Evolutionary conservation across 306 rosid genomes (phyloP).

Genomic region (Spatholobus suberectus): DNA sequence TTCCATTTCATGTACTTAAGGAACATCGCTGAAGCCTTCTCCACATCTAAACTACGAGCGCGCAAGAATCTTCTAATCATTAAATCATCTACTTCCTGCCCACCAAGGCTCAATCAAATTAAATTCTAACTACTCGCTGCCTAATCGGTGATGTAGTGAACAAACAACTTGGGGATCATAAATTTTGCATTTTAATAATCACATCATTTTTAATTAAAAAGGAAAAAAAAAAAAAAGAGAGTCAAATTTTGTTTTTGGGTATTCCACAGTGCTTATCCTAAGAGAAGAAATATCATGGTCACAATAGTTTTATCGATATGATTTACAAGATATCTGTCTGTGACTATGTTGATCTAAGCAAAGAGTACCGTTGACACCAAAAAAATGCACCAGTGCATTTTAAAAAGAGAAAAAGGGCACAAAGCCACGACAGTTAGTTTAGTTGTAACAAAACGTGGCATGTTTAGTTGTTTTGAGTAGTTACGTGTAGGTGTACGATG

Average conservation of each 20-base stretch:
- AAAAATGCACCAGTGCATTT: no score
- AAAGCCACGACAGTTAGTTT: background rate
- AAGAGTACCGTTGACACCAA: slow-evolving; percentile 11
- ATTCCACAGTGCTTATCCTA: background rate
- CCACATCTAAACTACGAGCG: slow-evolving; percentile 63
- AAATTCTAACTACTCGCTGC: no score
- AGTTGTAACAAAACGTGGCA: background rate
- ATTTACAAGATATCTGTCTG: background rate
- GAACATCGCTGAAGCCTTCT: slow-evolving; percentile 59
- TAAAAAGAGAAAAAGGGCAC: background rate
- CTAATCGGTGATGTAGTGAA: background rate
- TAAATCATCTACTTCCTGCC: slow-evolving; percentile 65
- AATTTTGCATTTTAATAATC: background rate
- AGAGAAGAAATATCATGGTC: background rate
- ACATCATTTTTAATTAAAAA: background rate
- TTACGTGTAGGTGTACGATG: no score
- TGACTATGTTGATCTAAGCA: background rate
- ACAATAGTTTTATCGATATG: background rate
- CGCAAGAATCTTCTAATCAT: slow-evolving; percentile 64
- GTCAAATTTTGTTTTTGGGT: background rate
- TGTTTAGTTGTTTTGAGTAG: no score
- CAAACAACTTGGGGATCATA: slow-evolving; percentile 1
- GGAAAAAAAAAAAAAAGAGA: background rate
- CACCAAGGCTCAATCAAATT: slow-evolving; percentile 17
- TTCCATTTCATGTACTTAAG: slow-evolving; percentile 71